Evolutionary conservation across 441 rosid species (phyloP), one percentile per base, ranked within the genome.

Genomic region (Theobroma grandiflorum): DNA sequence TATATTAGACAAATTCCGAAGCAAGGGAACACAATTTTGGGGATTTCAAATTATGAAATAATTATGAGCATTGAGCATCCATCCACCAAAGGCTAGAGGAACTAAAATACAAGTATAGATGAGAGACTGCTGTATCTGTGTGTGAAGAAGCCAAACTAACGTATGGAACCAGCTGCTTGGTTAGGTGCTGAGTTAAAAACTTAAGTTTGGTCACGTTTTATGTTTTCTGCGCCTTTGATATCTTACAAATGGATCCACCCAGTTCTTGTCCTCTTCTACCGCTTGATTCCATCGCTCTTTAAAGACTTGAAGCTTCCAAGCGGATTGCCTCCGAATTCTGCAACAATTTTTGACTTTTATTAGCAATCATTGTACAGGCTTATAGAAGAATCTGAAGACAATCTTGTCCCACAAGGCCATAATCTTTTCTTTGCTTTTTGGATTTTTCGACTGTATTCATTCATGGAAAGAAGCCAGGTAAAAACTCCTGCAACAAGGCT

Each of bases 271-370:
- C 71, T 82, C 87, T 55, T 84, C 85, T 1, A 93, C 85, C 0
- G 97, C 97, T 75, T 38, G 69, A 52, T 89, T 89, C 99, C 99
- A 96, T 8, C 98, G 85, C 52, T 90, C 81, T 88, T 89, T 90
- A 43, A 96, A 93, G 2, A 82, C 84, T 69, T 89, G 81, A 78
- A 93, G 93, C 82, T 96, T 98, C 94, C 89, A 85, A 2, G 94
- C 89, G 0, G 98, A 94, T 55, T 94, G 98, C 82, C 98, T 89
- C 84, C 98, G 75, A 47, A 94, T 92, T 26, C 98, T 94, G 91
- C 82, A 64, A 4, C 20, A 53, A 57, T 22, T 16, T n/a, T 31
- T 61, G 35, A 81, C 9, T 11, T 26, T 53, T 16, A 61, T 20
- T 3, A 53, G 40, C 63, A 8, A 47, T 33, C 49, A 12, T 53